Evolutionary conservation across 768 basidiomycete species (phyloP).

Genomic region (Termitomyces sp.): DNA sequence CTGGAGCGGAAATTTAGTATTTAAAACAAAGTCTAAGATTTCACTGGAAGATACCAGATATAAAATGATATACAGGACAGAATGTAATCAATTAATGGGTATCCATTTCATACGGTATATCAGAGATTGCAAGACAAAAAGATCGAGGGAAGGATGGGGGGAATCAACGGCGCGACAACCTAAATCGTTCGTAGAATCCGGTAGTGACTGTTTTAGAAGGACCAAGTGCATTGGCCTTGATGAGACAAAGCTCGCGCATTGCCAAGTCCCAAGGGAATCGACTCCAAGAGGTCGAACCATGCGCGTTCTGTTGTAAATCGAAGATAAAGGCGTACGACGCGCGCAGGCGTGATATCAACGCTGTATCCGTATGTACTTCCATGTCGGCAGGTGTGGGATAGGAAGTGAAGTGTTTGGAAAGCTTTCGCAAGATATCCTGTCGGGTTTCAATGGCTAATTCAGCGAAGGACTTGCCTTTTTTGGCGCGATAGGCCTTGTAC

Average conservation of each 20-base stretch:
- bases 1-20: too few relatives aligned
- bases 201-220: constrained; percentile 34
- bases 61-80: neutral
- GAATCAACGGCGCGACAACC: constrained; percentile 15
- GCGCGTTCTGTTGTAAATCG: constrained; percentile 21
- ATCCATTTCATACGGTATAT: neutral
- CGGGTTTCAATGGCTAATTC: constrained; percentile 36
- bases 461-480: constrained; percentile 29
- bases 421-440: constrained; percentile 42
- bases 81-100: neutral
- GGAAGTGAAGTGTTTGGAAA: constrained; percentile 39
- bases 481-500: constrained; percentile 14
- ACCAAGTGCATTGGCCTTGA: constrained; percentile 43
- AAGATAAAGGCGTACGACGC: constrained; percentile 50
- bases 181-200: constrained; percentile 41
- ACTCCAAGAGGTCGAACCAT: constrained; percentile 17
- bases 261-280: constrained; percentile 53
- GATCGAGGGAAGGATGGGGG: neutral
- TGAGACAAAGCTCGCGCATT: constrained; percentile 43
- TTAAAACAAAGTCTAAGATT: too few relatives aligned
- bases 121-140: neutral
- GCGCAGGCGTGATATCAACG: constrained; percentile 31
- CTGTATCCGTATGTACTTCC: constrained; percentile 24
- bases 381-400: constrained; percentile 24
- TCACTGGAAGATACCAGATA: neutral